Conservation (phyloP, 148 eudicot genomes). For the Rhododendron ferrugineum region DNA sequence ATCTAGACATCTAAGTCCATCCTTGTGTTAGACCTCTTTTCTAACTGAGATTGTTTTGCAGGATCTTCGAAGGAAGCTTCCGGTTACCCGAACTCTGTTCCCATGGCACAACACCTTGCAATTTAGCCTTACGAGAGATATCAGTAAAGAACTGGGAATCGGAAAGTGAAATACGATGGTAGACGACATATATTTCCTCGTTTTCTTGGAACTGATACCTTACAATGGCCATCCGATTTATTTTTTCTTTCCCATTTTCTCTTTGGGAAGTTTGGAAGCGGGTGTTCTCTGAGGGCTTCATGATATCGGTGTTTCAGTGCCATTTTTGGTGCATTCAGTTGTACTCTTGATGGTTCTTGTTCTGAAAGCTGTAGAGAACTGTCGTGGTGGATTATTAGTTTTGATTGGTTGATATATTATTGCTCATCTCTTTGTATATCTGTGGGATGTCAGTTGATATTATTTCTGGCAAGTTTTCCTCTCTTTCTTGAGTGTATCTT, state of each 20-base stretch:
- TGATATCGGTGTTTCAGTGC: not conserved
- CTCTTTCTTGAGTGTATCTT: not conserved
- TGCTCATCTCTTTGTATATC: not conserved
- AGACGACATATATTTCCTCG: slow-evolving; percentile 10
- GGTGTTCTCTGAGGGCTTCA: not conserved
- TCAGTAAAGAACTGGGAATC: slow-evolving; percentile 49
- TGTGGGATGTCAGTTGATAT: not conserved
- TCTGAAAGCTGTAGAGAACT: not conserved
- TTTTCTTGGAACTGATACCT: not conserved
- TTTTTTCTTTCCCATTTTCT: slow-evolving; percentile 8
- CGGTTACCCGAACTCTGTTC: slow-evolving; percentile 83
- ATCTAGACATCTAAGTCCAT: not conserved
- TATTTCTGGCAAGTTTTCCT: not conserved
- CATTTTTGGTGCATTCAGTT: not conserved
- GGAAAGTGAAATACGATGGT: slow-evolving; percentile 28
- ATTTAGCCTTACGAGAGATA: slow-evolving; percentile 74
- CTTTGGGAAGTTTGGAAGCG: not conserved
- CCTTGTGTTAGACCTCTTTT: not conserved
- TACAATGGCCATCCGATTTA: not conserved
- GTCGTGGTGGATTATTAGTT: not conserved
- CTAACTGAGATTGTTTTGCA: slow-evolving; percentile 11
- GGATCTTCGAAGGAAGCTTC: slow-evolving; percentile 91
- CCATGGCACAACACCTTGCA: slow-evolving; percentile 90
- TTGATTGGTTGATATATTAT: not conserved
- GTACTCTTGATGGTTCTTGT: not conserved